These are phyloP conservation scores for Setaria italica DNA, from an alignment of 202 grass and related monocot genomes.

Conservation along the genomic window DNA sequence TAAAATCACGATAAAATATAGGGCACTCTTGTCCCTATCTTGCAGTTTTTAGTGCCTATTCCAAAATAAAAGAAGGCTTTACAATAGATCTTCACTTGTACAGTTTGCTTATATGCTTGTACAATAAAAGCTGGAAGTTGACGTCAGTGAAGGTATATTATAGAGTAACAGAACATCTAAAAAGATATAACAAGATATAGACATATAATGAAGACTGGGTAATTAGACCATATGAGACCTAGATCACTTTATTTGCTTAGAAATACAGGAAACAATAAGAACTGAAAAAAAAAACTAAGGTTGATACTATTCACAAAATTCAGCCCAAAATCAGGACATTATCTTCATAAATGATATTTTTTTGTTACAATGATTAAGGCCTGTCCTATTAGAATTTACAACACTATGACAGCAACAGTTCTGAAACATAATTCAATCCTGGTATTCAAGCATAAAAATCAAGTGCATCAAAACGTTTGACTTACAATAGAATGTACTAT, in stretches of 20 bases:
- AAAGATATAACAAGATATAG: slow-evolving; percentile 2
- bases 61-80: not conserved
- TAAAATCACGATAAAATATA: not conserved
- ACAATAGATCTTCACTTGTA: not conserved
- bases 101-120: slow-evolving; percentile 35
- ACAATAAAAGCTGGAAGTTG: slow-evolving; percentile 14
- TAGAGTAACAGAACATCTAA: slow-evolving; percentile 15
- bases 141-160: not conserved
- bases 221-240: slow-evolving; percentile 1
- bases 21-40: not conserved
- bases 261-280: not conserved
- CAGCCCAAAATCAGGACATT: not conserved
- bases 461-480: slow-evolving; percentile 37
- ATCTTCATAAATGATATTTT: not conserved
- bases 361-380: slow-evolving; percentile 15
- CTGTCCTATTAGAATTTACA: slow-evolving; percentile 12
- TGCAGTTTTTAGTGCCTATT: not conserved
- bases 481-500: slow-evolving; percentile 77
- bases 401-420: not conserved
- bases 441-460: slow-evolving; percentile 28
- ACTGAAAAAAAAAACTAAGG: not conserved
- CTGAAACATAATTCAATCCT: not conserved
- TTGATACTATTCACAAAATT: not conserved
- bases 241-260: slow-evolving; percentile 20
- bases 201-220: not conserved